These are phyloP conservation scores for Tetrapisispora taiwanensis DNA, from an alignment of 805 yeast genomes.

Conservation along the genomic window DNA sequence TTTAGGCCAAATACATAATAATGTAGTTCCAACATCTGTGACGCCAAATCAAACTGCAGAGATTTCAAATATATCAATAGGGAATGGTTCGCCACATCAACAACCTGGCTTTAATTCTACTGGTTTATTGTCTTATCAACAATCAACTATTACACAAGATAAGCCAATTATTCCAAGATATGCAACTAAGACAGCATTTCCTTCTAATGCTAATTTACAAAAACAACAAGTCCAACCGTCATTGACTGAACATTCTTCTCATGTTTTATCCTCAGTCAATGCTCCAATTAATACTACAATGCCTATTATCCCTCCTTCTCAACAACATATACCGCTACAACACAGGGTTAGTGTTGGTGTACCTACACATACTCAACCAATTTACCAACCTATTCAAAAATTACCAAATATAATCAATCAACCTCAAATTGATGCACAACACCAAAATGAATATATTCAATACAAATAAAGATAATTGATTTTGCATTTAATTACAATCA, in stretches of 20 bases:
- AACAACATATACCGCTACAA: not conserved
- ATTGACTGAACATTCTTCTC: not conserved
- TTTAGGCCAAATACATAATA: not conserved
- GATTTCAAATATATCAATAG: not conserved
- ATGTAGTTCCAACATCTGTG: not conserved
- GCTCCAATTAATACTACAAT: not conserved
- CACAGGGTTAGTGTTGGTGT: not conserved
- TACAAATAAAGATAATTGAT: not conserved
- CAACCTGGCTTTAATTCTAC: not conserved
- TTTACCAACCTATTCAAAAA: not conserved
- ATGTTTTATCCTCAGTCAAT: not conserved
- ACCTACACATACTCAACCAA: not conserved
- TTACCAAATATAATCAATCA: conserved; percentile 1
- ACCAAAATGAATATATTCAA: not conserved
- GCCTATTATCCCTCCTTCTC: not conserved
- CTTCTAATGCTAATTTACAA: not conserved
- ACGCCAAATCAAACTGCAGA: not conserved
- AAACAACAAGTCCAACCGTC: not conserved
- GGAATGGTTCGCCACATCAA: not conserved
- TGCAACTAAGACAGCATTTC: not conserved
- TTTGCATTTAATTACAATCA: not conserved
- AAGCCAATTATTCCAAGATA: conserved; percentile 1
- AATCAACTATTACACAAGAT: not conserved
- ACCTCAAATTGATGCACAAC: not conserved
- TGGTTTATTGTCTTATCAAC: conserved; percentile 1